These are phyloP conservation scores for Boletus rex-veris DNA, from an alignment of 768 basidiomycete species.

Conservation along the genomic window DNA sequence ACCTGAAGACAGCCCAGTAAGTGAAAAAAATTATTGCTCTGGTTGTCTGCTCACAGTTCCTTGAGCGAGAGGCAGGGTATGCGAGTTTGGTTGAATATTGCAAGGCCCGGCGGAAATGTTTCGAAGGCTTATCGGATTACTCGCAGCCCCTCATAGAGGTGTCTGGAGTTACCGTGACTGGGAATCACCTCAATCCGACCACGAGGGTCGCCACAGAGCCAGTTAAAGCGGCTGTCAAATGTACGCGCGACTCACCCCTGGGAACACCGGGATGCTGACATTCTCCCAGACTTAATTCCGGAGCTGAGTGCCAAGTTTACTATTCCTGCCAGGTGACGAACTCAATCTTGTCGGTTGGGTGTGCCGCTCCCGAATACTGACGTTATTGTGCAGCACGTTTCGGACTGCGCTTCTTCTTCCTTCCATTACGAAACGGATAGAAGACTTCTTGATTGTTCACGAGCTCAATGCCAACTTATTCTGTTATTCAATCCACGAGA, in stretches of 20 bases:
- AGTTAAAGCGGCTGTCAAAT: slow-evolving; percentile 50
- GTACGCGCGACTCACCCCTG: slow-evolving; percentile 39
- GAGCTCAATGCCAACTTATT: slow-evolving; percentile 75
- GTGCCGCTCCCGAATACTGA: slow-evolving; percentile 21
- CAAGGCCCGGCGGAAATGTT: slow-evolving; percentile 56
- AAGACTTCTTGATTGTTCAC: slow-evolving; percentile 71
- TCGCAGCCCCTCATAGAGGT: slow-evolving; percentile 75
- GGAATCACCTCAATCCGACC: slow-evolving; percentile 60
- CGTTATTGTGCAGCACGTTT: slow-evolving; percentile 47
- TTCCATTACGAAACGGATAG: slow-evolving; percentile 67
- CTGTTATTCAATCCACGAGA: slow-evolving; percentile 55
- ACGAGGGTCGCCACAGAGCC: slow-evolving; percentile 38
- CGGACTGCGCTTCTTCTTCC: slow-evolving; percentile 70
- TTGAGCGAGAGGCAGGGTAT: slow-evolving; percentile 60
- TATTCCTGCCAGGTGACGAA: slow-evolving; percentile 63
- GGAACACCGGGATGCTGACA: slow-evolving; percentile 25
- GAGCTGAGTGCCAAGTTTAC: slow-evolving; percentile 73
- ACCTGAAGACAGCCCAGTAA: slow-evolving; percentile 59
- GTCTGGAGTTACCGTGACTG: slow-evolving; percentile 42
- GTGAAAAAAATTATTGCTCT: slow-evolving; percentile 25
- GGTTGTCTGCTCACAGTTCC: slow-evolving; percentile 2
- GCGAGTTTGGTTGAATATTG: slow-evolving; percentile 64
- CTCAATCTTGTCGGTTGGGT: slow-evolving; percentile 15
- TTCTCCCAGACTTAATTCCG: slow-evolving; percentile 69
- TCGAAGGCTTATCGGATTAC: slow-evolving; percentile 57